These are phyloP conservation scores for Bryoerythrophyllum caledonicum DNA, from an alignment of 225 moss, liverwort and hornwort genomes.

Conservation along the genomic window DNA sequence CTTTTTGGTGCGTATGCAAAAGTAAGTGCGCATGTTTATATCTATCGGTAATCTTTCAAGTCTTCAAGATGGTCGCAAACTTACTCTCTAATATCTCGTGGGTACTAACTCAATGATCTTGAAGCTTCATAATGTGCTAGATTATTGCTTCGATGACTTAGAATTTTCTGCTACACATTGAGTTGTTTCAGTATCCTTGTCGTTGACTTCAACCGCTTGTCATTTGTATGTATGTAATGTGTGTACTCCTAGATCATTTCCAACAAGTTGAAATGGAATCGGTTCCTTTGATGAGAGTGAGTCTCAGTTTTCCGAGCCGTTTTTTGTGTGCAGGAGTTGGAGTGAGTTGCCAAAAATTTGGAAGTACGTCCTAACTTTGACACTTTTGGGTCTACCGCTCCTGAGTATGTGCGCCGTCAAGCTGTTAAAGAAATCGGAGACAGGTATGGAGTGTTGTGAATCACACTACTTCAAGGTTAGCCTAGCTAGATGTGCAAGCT, in stretches of 20 bases:
- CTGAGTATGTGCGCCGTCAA: conserved; percentile 70
- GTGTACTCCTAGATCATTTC: neutral
- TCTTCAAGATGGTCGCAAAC: too few relatives aligned
- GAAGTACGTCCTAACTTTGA: conserved; percentile 73
- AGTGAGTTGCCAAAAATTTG: conserved; percentile 73
- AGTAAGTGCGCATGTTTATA: too few relatives aligned
- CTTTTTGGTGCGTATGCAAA: too few relatives aligned
- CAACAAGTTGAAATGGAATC: conserved; percentile 2
- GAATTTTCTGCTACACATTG: too few relatives aligned
- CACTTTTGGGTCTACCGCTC: conserved; percentile 84
- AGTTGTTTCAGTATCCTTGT: neutral
- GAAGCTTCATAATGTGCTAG: too few relatives aligned
- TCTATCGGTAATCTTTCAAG: too few relatives aligned
- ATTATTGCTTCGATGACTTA: too few relatives aligned
- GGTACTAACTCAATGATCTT: too few relatives aligned
- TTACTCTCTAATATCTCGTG: too few relatives aligned
- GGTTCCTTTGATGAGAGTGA: neutral
- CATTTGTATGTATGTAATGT: neutral
- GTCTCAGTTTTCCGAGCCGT: neutral
- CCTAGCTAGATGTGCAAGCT: conserved; percentile 4
- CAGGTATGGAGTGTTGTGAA: conserved; percentile 43
- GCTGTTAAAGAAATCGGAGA: conserved; percentile 66
- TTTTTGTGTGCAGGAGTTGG: conserved; percentile 53
- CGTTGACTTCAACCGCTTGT: neutral
- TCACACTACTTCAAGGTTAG: conserved; percentile 5